These are phyloP conservation scores for Hortaea werneckii DNA, from an alignment of 2,329 filamentous ascomycete species.

Conservation along the genomic window DNA sequence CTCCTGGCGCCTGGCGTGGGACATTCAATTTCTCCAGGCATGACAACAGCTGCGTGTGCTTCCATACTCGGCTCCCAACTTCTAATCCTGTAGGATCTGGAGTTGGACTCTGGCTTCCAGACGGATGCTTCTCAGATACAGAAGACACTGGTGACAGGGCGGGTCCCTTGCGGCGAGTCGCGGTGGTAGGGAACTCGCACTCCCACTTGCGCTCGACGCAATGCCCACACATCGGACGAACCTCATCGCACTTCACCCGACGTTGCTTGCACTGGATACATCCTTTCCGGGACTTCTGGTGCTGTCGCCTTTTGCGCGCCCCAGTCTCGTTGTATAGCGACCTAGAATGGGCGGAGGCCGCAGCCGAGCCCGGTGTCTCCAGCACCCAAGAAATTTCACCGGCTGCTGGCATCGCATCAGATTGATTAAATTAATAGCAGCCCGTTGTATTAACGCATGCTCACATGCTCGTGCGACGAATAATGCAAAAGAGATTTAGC, in stretches of 20 bases:
- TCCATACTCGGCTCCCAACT: not conserved
- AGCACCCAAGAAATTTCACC: conserved; percentile 3
- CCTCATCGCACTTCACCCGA: conserved; percentile 17
- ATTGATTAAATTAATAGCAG: no score
- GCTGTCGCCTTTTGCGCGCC: conserved; percentile 4
- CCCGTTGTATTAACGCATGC: no score
- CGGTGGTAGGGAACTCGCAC: conserved; percentile 4
- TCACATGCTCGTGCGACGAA: no score
- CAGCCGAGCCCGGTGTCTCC: conserved; percentile 3
- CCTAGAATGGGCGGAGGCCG: not conserved
- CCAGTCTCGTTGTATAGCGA: conserved; percentile 7
- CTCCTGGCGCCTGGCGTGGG: conserved; percentile 1
- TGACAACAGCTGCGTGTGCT: conserved; percentile 2
- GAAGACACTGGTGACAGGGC: not conserved
- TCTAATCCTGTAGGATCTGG: conserved; percentile 1
- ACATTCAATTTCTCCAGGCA: conserved; percentile 2
- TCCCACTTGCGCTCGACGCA: conserved; percentile 9
- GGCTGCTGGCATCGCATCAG: not conserved
- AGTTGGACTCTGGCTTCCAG: not conserved
- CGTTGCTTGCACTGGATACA: conserved; percentile 14
- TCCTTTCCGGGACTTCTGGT: conserved; percentile 11
- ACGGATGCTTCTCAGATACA: no score
- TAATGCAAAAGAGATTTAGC: no score
- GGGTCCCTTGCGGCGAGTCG: not conserved
- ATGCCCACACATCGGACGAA: conserved; percentile 10